Percentiles rank a stretch among this genome's conserved stretches.
phyloP scores from a whole-genome alignment of 148 eudicot species.

The Fagopyrum esculentum region DNA sequence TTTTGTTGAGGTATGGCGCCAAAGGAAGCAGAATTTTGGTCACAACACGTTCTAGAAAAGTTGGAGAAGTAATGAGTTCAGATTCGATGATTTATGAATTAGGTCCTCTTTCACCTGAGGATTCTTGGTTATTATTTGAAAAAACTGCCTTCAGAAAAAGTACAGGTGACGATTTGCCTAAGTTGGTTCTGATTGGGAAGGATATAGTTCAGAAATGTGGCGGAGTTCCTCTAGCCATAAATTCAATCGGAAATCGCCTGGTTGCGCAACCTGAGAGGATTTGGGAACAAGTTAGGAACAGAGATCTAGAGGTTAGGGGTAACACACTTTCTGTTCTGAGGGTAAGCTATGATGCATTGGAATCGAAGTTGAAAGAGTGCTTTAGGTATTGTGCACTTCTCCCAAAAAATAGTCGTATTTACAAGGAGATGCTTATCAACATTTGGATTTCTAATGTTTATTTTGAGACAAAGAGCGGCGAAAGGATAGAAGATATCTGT shows the following conservation, averaged over 20 bases:
- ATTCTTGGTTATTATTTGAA: slow-evolving; percentile 23
- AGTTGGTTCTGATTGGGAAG: slow-evolving; percentile 13
- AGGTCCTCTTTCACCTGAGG: slow-evolving; percentile 17
- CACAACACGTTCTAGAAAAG: slow-evolving; percentile 28
- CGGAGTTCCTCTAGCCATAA: slow-evolving; percentile 33
- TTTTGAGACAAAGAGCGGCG: neutral
- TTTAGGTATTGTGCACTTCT: slow-evolving; percentile 28
- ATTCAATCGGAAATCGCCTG: neutral
- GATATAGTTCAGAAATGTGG: slow-evolving; percentile 30
- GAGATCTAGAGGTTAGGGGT: slow-evolving; percentile 3
- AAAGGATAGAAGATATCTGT: neutral
- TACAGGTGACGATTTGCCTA: too few relatives aligned
- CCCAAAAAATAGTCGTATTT: slow-evolving; percentile 15
- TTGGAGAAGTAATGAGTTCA: slow-evolving; percentile 18
- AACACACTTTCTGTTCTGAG: slow-evolving; percentile 15
- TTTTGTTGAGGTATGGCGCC: slow-evolving; percentile 14
- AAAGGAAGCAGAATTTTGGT: slow-evolving; percentile 29
- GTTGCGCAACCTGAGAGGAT: neutral
- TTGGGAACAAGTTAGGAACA: slow-evolving; percentile 11
- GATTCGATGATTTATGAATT: slow-evolving; percentile 11
- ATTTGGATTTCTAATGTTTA: slow-evolving; percentile 31
- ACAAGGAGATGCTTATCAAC: slow-evolving; percentile 10
- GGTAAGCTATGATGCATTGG: slow-evolving; percentile 19
- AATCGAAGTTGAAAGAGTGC: slow-evolving; percentile 20
- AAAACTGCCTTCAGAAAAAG: slow-evolving; percentile 26